Percentiles rank a stretch among this genome's conserved stretches.
Evolutionary conservation across 345 rosid genomes (phyloP).

Genomic region (Pugionium dolabratum): DNA sequence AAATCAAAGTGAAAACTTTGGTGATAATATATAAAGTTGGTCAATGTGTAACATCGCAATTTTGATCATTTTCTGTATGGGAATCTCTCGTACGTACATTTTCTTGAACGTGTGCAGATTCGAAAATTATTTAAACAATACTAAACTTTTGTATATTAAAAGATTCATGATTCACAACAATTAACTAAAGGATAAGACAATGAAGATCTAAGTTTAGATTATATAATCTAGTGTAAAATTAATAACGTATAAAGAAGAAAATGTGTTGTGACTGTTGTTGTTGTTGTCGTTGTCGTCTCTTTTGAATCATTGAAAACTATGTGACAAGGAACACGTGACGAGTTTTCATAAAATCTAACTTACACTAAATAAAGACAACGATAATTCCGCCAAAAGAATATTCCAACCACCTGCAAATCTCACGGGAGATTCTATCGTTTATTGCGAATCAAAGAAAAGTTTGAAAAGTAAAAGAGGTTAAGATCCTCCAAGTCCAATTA

Average conservation of each 20-base stretch:
- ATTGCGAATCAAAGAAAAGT: too few relatives aligned
- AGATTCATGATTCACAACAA: too few relatives aligned
- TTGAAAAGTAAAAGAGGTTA: too few relatives aligned
- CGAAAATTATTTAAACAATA: too few relatives aligned
- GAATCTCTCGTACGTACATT: too few relatives aligned
- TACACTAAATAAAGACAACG: not conserved
- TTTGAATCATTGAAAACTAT: constrained; percentile 18
- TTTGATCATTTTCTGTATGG: not conserved
- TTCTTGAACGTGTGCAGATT: too few relatives aligned
- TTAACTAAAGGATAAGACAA: too few relatives aligned
- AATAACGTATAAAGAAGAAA: too few relatives aligned
- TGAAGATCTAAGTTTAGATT: too few relatives aligned
- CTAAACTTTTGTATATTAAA: too few relatives aligned
- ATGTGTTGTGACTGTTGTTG: not conserved
- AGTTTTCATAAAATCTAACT: constrained; percentile 23
- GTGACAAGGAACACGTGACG: constrained; percentile 15
- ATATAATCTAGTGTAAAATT: too few relatives aligned
- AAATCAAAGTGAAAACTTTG: not conserved
- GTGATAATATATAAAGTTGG: not conserved
- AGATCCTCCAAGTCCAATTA: too few relatives aligned
- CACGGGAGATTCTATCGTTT: constrained; percentile 14
- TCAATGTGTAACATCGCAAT: not conserved
- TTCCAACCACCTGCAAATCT: constrained; percentile 19
- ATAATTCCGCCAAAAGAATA: constrained; percentile 1
- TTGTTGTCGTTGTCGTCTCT: constrained; percentile 20